Evolutionary conservation across 495 filamentous ascomycete genomes (phyloP), one percentile per base, ranked within the genome.

Genomic region (Penicillium roqueforti): DNA sequence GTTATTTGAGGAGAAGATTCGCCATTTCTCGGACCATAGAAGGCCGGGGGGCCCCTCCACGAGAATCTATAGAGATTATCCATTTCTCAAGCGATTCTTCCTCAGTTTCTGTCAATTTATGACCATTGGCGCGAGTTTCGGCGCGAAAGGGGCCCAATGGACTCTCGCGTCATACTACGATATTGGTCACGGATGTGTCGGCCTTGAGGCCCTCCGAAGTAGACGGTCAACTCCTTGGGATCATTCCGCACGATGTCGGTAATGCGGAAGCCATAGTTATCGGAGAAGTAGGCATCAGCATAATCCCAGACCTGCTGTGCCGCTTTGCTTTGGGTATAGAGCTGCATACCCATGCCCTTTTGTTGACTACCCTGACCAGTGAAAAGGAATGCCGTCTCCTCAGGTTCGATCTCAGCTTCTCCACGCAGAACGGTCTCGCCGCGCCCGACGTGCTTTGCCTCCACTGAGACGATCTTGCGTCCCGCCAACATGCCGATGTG

Each of bases 301-400:
- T 52, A 31, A 47, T 78, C 75, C 75, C 75, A 78, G 25, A 78
- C 44, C 10, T 49, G 43, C 23, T 59, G 61, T 3, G 70, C 73
- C 0, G 57, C 64, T 6, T 52, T 5, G 44, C 71, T 75, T 3
- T 50, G 48, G 1, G 52, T 57, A 47, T 75, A 75, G 8, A 74
- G 47, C 14, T 68, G 65, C 72, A 76, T 74, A 1, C 75, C 75
- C 75, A 78, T 78, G 4, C 59, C 61, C 23, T 56, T 59, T 38
- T 61, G 57, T 47, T 78, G 75, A 32, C 66, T 70, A 3, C 75
- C 75, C 47, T 78, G 75, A 4, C 75, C 75, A 7, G 71, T 73
- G 45, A 78, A 78, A 9, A 78, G 28, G 53, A 74, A 75, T 1
- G 68, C 72, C 3, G 75, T 72, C 3, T 25, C 38, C 7, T 56